Conservation (phyloP, 805 yeast species). For the Schwanniomyces yamadae region DNA sequence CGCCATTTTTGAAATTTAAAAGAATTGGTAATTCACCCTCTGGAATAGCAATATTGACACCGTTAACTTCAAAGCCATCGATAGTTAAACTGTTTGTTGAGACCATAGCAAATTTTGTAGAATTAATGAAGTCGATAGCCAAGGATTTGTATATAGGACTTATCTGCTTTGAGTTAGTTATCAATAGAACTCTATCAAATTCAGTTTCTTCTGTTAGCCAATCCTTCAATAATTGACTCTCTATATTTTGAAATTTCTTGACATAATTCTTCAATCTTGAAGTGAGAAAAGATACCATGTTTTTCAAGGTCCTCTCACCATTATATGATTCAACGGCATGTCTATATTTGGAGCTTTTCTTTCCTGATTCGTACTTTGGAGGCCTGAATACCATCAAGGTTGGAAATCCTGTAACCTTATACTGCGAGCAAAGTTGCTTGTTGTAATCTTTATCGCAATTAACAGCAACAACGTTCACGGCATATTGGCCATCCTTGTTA, state of each 20-base stretch:
- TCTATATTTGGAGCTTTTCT: constrained; percentile 10
- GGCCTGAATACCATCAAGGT: constrained; percentile 82
- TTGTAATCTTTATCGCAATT: constrained; percentile 77
- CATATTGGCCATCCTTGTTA: constrained; percentile 45
- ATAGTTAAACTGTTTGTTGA: constrained; percentile 22
- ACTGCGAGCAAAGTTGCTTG: constrained; percentile 63
- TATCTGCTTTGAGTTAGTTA: constrained; percentile 49
- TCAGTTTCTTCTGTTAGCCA: constrained; percentile 31
- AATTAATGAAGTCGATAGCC: constrained; percentile 65
- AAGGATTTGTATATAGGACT: constrained; percentile 61
- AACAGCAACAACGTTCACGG: constrained; percentile 72
- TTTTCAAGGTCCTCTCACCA: constrained; percentile 59
- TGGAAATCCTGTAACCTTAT: constrained; percentile 77
- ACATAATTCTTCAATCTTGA: constrained; percentile 67
- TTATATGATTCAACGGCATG: constrained; percentile 58
- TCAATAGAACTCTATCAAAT: constrained; percentile 46
- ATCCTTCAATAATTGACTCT: constrained; percentile 18
- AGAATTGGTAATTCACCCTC: constrained; percentile 26
- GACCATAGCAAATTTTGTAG: constrained; percentile 47
- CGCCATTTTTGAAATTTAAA: constrained; percentile 17
- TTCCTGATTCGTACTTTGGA: constrained; percentile 49
- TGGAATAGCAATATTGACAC: constrained; percentile 19
- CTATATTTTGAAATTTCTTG: constrained; percentile 42
- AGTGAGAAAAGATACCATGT: constrained; percentile 53
- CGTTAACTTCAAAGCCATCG: constrained; percentile 16